phyloP scores from a whole-genome alignment of 305 asterid species.

The Fraxinus baroniana region DNA sequence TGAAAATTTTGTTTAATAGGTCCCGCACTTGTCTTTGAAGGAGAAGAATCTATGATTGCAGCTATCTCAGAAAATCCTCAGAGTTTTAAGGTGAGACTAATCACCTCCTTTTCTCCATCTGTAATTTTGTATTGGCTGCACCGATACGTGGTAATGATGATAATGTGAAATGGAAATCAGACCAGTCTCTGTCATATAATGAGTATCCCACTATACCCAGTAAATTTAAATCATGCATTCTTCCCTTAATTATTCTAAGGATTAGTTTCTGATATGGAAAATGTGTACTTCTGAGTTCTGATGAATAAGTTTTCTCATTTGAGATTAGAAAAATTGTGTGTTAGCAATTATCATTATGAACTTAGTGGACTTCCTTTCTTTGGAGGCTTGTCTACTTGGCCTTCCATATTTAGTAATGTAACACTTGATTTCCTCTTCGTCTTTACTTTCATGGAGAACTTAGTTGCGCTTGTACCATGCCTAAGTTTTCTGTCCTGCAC shows the following conservation, averaged over 20 bases:
- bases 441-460: not conserved
- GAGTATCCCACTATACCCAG: not conserved
- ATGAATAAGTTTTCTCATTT: not conserved
- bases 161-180: not conserved
- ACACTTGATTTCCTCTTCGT: not conserved
- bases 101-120: not conserved
- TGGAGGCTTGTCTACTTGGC: not conserved
- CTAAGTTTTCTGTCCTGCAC: not conserved
- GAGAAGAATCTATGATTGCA: constrained; percentile 87
- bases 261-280: not conserved
- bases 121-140: not conserved
- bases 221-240: not conserved
- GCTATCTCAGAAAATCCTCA: constrained; percentile 81
- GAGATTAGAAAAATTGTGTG: not conserved
- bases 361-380: not conserved
- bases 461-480: not conserved
- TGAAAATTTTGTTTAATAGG: constrained; percentile 39
- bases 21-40: constrained; percentile 93
- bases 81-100: constrained; percentile 61
- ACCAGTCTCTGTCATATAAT: not conserved
- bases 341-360: not conserved
- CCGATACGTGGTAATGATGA: not conserved
- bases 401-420: not conserved
- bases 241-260: not conserved
- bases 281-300: not conserved